A percentile compares a stretch with the other conserved stretches of the same genome.
phyloP scores from a whole-genome alignment of 2,329 filamentous ascomycete genomes.

The Rhynchosporium secalis region DNA sequence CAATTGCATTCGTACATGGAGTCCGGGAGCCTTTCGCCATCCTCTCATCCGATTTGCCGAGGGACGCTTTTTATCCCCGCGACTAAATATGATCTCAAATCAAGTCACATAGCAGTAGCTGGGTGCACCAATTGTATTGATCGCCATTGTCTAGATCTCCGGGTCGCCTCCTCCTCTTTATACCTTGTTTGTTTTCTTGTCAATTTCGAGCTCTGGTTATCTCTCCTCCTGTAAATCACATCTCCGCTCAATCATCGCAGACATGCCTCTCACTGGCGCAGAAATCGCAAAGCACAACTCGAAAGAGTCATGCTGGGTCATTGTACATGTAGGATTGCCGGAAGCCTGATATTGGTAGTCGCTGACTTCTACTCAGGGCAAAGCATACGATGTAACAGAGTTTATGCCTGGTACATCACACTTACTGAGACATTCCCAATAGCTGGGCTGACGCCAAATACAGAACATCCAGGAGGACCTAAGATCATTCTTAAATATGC shows the following conservation, averaged over 20 bases:
- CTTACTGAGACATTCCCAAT: neutral
- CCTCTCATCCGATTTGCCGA: constrained; percentile 6
- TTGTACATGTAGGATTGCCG: constrained; percentile 64
- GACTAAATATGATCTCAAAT: neutral
- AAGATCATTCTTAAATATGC: constrained; percentile 98
- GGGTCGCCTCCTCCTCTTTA: neutral
- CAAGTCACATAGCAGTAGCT: neutral
- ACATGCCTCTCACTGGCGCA: constrained; percentile 48
- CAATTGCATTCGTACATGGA: neutral
- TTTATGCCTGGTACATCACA: constrained; percentile 67
- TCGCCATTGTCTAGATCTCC: neutral
- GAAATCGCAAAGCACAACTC: constrained; percentile 73
- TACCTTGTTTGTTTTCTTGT: neutral
- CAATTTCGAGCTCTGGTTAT: neutral
- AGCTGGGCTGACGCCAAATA: constrained; percentile 14
- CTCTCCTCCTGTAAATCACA: neutral
- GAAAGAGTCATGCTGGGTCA: constrained; percentile 86
- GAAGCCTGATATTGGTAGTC: constrained; percentile 17
- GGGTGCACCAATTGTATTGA: neutral
- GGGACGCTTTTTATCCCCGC: neutral
- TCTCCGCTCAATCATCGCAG: constrained; percentile 15
- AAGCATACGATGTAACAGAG: constrained; percentile 87
- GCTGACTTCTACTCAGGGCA: constrained; percentile 51
- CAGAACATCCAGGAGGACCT: constrained; percentile 82
- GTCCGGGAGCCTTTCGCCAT: neutral